These are phyloP conservation scores for Selaginella tamariscina DNA, from an alignment of 75 land plant genomes.

Conservation along the genomic window DNA sequence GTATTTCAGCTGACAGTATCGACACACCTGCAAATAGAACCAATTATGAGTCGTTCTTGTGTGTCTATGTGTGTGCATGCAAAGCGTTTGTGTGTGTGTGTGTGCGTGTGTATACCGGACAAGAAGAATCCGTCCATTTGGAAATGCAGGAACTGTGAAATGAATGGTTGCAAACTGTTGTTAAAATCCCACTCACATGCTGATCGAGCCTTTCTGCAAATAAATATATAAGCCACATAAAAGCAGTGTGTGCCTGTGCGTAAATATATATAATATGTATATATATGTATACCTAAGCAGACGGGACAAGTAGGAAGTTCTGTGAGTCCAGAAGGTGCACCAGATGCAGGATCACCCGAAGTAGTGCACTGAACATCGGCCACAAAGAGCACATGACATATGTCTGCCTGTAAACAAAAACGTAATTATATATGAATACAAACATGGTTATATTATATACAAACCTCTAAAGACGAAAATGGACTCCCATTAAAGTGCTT, in stretches of 20 bases:
- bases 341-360: neutral
- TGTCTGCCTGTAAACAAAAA: neutral
- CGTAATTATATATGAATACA: neutral
- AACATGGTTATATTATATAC: neutral
- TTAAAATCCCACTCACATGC: slow-evolving; percentile 11
- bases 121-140: slow-evolving; percentile 3
- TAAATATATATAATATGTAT: neutral
- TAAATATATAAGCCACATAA: neutral
- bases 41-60: no score
- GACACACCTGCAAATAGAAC: neutral
- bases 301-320: slow-evolving; percentile 6
- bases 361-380: neutral
- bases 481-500: slow-evolving; percentile 1
- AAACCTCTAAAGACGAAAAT: slow-evolving; percentile 2
- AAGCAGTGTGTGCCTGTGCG: neutral
- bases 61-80: neutral
- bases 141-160: slow-evolving; percentile 8
- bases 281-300: neutral
- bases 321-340: slow-evolving; percentile 3
- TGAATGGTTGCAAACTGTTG: slow-evolving; percentile 4
- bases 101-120: neutral
- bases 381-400: slow-evolving; percentile 7
- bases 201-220: slow-evolving; percentile 11
- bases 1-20: neutral
- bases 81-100: neutral